Evolutionary conservation across 176 grass and related monocot species (phyloP).

Genomic region (Avena insularis): DNA sequence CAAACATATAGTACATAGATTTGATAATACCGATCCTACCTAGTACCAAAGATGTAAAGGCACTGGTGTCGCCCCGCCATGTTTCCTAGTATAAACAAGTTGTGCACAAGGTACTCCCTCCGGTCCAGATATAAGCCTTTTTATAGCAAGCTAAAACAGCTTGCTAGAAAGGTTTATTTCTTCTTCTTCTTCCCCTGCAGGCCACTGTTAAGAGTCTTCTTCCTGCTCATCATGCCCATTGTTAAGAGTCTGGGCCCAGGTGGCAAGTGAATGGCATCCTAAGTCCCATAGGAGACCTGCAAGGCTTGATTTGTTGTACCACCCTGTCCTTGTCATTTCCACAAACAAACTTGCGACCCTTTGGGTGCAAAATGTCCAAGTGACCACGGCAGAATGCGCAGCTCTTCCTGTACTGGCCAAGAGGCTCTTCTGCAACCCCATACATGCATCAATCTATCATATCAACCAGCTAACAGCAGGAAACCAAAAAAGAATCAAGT

Average conservation of each 20-base stretch:
- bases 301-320: not conserved
- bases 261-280: conserved; percentile 26
- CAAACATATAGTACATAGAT: no score
- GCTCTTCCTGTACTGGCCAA: not conserved
- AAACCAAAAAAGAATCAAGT: not conserved
- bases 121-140: no score
- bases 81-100: no score
- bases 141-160: no score
- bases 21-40: no score
- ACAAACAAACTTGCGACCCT: conserved; percentile 27
- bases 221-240: not conserved
- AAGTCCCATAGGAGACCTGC: not conserved
- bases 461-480: not conserved
- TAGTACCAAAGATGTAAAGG: no score
- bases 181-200: not conserved
- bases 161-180: no score
- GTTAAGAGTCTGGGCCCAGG: not conserved
- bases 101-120: no score
- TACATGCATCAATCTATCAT: not conserved
- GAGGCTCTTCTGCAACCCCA: conserved; percentile 29
- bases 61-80: no score
- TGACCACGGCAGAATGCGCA: conserved; percentile 8
- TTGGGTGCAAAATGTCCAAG: conserved; percentile 27
- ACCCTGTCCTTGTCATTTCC: conserved; percentile 33
- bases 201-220: not conserved